A percentile compares a stretch with the other conserved stretches of the same genome.
phyloP scores from a whole-genome alignment of 306 rosid species.

The Alnus glutinosa region DNA sequence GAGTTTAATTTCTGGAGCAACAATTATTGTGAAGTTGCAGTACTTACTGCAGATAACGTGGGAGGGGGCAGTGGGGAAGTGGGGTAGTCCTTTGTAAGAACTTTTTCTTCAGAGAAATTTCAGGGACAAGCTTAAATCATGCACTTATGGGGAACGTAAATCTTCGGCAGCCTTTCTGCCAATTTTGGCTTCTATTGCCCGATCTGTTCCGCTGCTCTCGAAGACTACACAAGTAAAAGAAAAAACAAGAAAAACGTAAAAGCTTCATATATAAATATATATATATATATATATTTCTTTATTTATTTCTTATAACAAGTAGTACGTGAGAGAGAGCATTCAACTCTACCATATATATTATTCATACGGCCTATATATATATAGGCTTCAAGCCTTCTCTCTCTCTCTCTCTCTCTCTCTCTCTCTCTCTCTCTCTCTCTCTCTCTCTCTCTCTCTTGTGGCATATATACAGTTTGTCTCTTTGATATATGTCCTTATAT shows the following conservation, averaged over 20 bases:
- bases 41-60: constrained; percentile 19
- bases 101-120: constrained; percentile 19
- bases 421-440: too few species aligned
- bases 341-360: too few species aligned
- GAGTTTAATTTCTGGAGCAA: constrained; percentile 10
- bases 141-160: constrained; percentile 60
- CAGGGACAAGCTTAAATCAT: constrained; percentile 25
- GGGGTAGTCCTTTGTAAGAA: not conserved
- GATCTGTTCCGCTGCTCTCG: constrained; percentile 14
- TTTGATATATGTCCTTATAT: too few species aligned
- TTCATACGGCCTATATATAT: too few species aligned
- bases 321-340: too few species aligned
- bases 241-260: not conserved
- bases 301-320: too few species aligned
- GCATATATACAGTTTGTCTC: too few species aligned
- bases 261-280: not conserved
- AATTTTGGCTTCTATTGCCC: constrained; percentile 49
- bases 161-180: constrained; percentile 44
- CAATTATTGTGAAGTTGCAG: not conserved
- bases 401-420: too few species aligned
- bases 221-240: not conserved
- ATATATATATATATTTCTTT: too few species aligned
- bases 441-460: too few species aligned
- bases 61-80: not conserved
- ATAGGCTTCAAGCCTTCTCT: too few species aligned